A percentile compares a stretch with the other conserved stretches of the same genome.
phyloP scores from a whole-genome alignment of 73 alveolate species.

The Chromera velia region DNA sequence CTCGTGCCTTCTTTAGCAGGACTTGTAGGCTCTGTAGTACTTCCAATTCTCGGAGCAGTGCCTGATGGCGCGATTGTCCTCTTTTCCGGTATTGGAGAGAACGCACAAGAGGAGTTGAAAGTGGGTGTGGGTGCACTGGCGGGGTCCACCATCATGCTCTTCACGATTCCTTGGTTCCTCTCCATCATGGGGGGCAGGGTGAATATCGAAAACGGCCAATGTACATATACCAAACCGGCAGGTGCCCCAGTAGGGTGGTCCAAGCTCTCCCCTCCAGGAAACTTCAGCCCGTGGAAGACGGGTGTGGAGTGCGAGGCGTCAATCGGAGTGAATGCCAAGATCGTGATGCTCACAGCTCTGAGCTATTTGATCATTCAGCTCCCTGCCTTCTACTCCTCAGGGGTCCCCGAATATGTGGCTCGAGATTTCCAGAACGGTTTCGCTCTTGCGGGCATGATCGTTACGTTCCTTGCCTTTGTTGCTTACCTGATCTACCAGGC shows the following conservation, averaged over 20 bases:
- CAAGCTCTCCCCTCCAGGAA: neutral
- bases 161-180: constrained; percentile 39
- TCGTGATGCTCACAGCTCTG: constrained; percentile 32
- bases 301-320: constrained; percentile 7
- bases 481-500: neutral
- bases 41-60: constrained; percentile 41
- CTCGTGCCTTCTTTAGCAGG: constrained; percentile 32
- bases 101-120: neutral
- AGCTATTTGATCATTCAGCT: neutral
- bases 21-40: constrained; percentile 29
- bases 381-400: no score
- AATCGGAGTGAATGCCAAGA: constrained; percentile 23
- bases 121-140: constrained; percentile 45
- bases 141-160: constrained; percentile 37
- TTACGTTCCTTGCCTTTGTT: neutral
- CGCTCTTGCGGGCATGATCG: neutral
- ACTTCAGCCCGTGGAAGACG: neutral
- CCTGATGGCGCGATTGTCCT: constrained; percentile 40
- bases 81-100: constrained; percentile 11
- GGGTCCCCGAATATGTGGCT: no score
- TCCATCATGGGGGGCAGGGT: neutral
- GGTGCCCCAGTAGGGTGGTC: neutral
- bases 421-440: no score
- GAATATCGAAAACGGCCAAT: neutral
- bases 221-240: neutral